Evolutionary conservation across 73 alveolate genomes (phyloP), one percentile per base, ranked within the genome.

Genomic region (Halteria grandinella): DNA sequence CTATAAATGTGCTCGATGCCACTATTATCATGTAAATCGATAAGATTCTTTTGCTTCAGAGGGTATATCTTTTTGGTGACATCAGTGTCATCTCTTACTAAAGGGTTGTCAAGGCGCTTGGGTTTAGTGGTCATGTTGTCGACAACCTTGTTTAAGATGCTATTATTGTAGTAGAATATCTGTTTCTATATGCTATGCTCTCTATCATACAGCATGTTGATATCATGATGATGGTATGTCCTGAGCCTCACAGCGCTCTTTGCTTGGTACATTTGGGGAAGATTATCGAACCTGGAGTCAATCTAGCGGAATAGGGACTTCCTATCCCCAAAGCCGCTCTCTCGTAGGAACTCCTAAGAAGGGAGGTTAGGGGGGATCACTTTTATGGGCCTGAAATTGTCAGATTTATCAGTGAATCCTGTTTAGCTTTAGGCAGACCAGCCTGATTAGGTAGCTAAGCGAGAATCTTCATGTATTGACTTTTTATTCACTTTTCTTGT

Each of bases 151-250:
- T n/a, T n/a, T n/a, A n/a, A n/a, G n/a, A n/a, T n/a, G n/a, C n/a
- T n/a, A 57, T 57, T 57, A 57, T 57, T 57, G 31, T 57, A 57
- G 54, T 57, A 57, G 33, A 57, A 57, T 28, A 57, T 57, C 18
- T 32, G 36, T 57, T 57, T 14, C 36, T 57, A 33, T 33, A 57
- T 57, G n/a, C 5, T 7, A 18, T 29, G 31, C 29, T 57, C 74
- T 33, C 74, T 57, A 3, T 51, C 51, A 57, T 57, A 57, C 2
- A 57, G 6, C 31, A 33, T 54, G 4, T 21, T 57, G 8, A 57
- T 3, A 57, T 31, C 28, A 15, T 17, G 18, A 6, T 24, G 28
- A 10, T 39, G 15, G 50, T 39, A 11, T 39, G 50, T 11, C 15
- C 50, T 39, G 50, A 39, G 15, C 15, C 50, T 39, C 50, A 11